phyloP scores from a whole-genome alignment of 108 stramenopile species.

The Conticribra weissflogii region DNA sequence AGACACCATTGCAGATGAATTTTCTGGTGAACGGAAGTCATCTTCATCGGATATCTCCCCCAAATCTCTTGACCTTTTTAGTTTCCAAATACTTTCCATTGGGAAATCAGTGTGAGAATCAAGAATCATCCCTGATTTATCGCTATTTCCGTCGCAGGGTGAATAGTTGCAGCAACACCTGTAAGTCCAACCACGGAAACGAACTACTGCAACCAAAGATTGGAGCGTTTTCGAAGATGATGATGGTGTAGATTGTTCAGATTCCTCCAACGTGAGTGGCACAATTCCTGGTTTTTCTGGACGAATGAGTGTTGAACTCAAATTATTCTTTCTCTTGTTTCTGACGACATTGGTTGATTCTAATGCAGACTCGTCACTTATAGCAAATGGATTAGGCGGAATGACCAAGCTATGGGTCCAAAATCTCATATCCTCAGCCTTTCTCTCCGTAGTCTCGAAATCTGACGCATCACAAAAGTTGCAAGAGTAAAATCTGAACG shows the following conservation, averaged over 20 bases:
- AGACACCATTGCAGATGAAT: not conserved
- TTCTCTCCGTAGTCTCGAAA: conserved; percentile 1
- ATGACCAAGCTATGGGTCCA: conserved; percentile 55
- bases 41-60: conserved; percentile 36
- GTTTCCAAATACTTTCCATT: conserved; percentile 36
- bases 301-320: conserved; percentile 11
- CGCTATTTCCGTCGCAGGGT: not conserved
- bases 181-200: conserved; percentile 45
- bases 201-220: conserved; percentile 22
- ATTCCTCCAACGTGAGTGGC: not conserved
- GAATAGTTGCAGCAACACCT: conserved; percentile 31
- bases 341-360: not conserved
- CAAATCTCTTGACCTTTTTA: conserved; percentile 31
- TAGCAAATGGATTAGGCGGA: conserved; percentile 24
- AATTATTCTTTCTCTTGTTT: not conserved
- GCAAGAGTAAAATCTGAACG: conserved; percentile 10
- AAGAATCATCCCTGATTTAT: not conserved
- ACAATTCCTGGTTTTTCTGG: conserved; percentile 29
- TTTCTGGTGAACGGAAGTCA: not conserved
- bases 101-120: conserved; percentile 33
- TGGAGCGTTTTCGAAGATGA: not conserved
- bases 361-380: not conserved
- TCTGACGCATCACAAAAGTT: not conserved
- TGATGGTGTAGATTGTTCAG: not conserved
- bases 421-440: conserved; percentile 16